These are phyloP conservation scores for Agapanthus africanus DNA, from an alignment of 106 monocot species.

Conservation along the genomic window DNA sequence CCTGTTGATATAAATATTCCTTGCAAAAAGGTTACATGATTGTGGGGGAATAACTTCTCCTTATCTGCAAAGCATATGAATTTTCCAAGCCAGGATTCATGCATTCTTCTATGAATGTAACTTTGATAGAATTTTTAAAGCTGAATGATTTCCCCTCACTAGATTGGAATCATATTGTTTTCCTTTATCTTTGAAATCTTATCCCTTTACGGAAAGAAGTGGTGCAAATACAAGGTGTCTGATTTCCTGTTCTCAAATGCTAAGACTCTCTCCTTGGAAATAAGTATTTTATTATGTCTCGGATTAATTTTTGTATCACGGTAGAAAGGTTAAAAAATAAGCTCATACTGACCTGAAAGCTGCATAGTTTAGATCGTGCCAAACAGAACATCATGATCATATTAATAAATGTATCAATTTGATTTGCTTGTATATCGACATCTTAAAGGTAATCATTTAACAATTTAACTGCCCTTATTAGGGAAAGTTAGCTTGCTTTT, in stretches of 20 bases:
- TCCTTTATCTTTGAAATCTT: not conserved
- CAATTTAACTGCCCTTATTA: not conserved
- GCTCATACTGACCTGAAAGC: too few relatives aligned
- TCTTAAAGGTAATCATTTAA: not conserved
- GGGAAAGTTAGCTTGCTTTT: not conserved
- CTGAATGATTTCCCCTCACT: not conserved
- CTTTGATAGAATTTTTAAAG: not conserved
- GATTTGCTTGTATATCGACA: not conserved
- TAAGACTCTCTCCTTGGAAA: not conserved
- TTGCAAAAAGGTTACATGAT: too few relatives aligned
- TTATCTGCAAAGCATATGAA: too few relatives aligned
- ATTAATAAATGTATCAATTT: not conserved
- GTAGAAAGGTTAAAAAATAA: too few relatives aligned
- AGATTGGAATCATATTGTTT: too few relatives aligned
- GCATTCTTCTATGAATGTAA: not conserved
- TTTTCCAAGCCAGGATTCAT: not conserved
- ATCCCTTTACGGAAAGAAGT: not conserved
- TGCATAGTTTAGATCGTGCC: too few relatives aligned
- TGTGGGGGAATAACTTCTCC: not conserved
- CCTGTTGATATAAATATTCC: too few relatives aligned
- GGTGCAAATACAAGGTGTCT: too few relatives aligned
- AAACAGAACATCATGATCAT: too few relatives aligned
- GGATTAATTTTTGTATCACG: too few relatives aligned
- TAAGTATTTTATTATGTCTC: not conserved
- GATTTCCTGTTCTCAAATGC: not conserved